Base-by-base conservation (phyloP, 1,139 yeast species). In the Debaryomycetaceae sp. region DNA sequence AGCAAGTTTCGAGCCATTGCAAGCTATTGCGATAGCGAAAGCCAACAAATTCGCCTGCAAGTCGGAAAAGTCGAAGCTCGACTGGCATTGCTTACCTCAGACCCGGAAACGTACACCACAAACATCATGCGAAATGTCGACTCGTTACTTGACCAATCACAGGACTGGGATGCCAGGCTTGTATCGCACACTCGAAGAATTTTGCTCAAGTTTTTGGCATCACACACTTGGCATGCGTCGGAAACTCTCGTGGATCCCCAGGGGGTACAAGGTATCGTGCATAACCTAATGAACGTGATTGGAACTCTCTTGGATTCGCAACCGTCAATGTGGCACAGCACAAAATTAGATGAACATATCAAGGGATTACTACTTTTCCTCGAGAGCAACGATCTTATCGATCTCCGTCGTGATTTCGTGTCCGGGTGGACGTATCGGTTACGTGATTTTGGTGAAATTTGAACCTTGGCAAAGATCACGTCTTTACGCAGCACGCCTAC, bases 161-260 rank as follows among this genome's bases (percentile, higher is more conserved):
- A 18, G 20, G 20, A 23, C 26, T 23, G 27, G 26, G 11, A 29
- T 29, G 27, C 27, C 31, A 5, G 15, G 26, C 3, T 31, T 14
- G 29, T 35, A 2, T 16, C 33, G 7, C 49, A 42, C 27, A 31
- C 54, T 30, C 45, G 44, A 26, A 36, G 53, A 23, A 42, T 51
- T 6, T 30, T 51, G 12, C 37, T 47, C 22, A 51, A 48, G 36
- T 38, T 44, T 22, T 37, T 51, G 16, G 55, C 55, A 10, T 29
- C 48, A n/a, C 45, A 45, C 27, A 49, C 45, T 31, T 43, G 49
- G 47, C 43, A 41, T 25, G 32, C 31, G 11, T 34, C 6, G 6
- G 8, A 18, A 18, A 6, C 10, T 10, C 8, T 7, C 10, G 6
- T 18, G 20, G 20, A 18, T 10, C 6, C 6, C 6, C 6, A 10